phyloP scores from a whole-genome alignment of 2,329 filamentous ascomycete species.

The Colletotrichum plurivorum region DNA sequence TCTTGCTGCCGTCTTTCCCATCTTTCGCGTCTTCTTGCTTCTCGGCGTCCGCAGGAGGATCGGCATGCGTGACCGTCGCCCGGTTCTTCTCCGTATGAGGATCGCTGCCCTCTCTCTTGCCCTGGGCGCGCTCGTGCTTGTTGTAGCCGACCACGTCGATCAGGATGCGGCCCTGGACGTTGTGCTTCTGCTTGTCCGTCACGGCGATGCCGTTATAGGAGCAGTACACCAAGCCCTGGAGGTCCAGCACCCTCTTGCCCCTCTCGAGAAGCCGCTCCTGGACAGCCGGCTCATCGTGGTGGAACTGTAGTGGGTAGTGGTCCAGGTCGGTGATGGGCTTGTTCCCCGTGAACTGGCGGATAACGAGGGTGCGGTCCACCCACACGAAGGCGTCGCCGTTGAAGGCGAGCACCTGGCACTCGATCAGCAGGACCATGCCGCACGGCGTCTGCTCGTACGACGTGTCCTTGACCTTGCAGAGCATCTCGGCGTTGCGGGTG shows the following conservation, averaged over 20 bases:
- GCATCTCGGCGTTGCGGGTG: constrained; percentile 56
- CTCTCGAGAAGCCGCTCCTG: constrained; percentile 49
- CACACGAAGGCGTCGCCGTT: constrained; percentile 59
- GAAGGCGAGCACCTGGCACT: constrained; percentile 53
- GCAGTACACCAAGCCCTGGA: constrained; percentile 57
- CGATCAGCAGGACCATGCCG: constrained; percentile 45
- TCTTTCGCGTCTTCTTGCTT: neutral
- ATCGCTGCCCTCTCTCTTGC: constrained; percentile 53
- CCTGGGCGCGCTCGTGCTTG: constrained; percentile 55
- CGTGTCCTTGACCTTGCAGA: constrained; percentile 55
- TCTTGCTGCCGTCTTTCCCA: neutral
- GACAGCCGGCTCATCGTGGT: constrained; percentile 48
- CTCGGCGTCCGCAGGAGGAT: neutral
- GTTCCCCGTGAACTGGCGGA: constrained; percentile 55
- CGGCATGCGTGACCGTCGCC: constrained; percentile 6
- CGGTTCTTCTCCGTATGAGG: constrained; percentile 45
- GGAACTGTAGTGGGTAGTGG: constrained; percentile 54
- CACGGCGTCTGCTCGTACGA: constrained; percentile 44
- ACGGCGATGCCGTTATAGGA: constrained; percentile 57
- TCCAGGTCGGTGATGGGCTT: constrained; percentile 56
- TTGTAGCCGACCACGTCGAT: constrained; percentile 59
- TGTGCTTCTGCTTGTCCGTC: constrained; percentile 47
- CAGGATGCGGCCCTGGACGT: constrained; percentile 57
- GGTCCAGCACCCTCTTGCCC: constrained; percentile 57
- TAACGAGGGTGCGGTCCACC: constrained; percentile 50